Base-by-base conservation (phyloP, 164 flowering plant species). In the Berberis vulgaris region DNA sequence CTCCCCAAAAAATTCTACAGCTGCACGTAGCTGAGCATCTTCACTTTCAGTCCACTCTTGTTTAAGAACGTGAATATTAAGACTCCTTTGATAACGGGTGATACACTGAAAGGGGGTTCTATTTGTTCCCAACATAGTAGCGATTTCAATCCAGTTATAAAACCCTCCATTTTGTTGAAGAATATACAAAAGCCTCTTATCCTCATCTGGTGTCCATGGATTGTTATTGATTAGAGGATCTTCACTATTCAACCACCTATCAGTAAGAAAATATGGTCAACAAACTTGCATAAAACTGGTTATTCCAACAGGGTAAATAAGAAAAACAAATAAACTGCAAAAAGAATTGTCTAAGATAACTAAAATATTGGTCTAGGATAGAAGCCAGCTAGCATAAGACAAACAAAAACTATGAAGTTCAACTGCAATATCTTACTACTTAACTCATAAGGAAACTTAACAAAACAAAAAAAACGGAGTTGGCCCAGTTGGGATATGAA, bases 51-150 rank as follows among this genome's bases (percentile, higher is more conserved):
- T 87, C 99, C 99, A 94, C 59, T 80, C 93, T 41, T 83, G 77
- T 59, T 79, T 89, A 67, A 94, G 39, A 60, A 87, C 83, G 63
- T 68, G 73, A 43, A 86, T 80, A 83, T 94, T 94, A 56, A 94
- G 82, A 66, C 99, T 94, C 70, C 99, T 77, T 62, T 91, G 99
- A 73, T 81, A 91, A 7, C 96, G 93, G 44, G 81, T 77, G 78
- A 94, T 75, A 71, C 97, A 94, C 72, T 87, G 93, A 77, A 74
- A 94, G 3, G 97, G 91, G 13, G 96, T 94, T 80, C 99, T 81
- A 59, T 78, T 83, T 67, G 87, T 83, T 54, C 83, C 86, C 71
- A 91, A 55, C 57, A 73, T 73, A 45, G 62, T 74, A 45, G 99
- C 83, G 67, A 88, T 83, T 57, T 86, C 79, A 49, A 83, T 76